These are phyloP conservation scores for Aspergillus bertholletiae DNA, from an alignment of 495 filamentous ascomycete genomes.

Conservation along the genomic window DNA sequence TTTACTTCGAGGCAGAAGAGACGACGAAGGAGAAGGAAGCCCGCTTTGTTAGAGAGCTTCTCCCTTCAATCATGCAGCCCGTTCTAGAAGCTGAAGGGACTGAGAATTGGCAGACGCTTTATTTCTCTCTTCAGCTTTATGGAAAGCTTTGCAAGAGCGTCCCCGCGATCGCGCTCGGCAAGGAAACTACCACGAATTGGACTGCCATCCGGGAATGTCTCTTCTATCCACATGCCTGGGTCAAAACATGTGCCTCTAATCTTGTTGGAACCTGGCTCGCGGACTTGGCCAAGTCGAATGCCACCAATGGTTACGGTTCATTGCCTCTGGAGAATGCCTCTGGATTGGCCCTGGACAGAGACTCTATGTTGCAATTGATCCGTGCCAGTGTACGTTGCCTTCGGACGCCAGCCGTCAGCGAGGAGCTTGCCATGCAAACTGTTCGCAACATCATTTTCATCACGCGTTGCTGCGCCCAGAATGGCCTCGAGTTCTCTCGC, in stretches of 20 bases:
- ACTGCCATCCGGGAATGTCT: slow-evolving; percentile 58
- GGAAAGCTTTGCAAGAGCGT: slow-evolving; percentile 64
- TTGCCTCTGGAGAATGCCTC: slow-evolving; percentile 66
- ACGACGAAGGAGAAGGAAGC: slow-evolving; percentile 61
- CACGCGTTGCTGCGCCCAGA: slow-evolving; percentile 62
- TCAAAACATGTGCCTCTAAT: slow-evolving; percentile 72
- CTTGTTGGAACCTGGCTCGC: slow-evolving; percentile 75
- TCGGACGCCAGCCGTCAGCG: slow-evolving; percentile 58
- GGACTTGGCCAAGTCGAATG: slow-evolving; percentile 66
- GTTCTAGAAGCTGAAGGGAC: slow-evolving; percentile 43
- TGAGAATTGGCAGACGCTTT: slow-evolving; percentile 75
- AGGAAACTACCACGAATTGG: slow-evolving; percentile 61
- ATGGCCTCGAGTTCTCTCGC: slow-evolving; percentile 50
- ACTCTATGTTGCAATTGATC: slow-evolving; percentile 64
- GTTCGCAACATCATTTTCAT: slow-evolving; percentile 78
- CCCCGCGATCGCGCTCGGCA: slow-evolving; percentile 57
- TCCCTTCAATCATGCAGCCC: slow-evolving; percentile 49
- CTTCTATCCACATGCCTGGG: slow-evolving; percentile 66
- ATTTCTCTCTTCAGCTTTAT: slow-evolving; percentile 66
- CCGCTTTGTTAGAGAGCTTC: slow-evolving; percentile 35
- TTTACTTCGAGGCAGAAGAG: slow-evolving; percentile 73
- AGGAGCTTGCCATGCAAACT: slow-evolving; percentile 66
- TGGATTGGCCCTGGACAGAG: slow-evolving; percentile 62
- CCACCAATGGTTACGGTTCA: slow-evolving; percentile 42
- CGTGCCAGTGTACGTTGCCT: slow-evolving; percentile 62